Percentiles rank a stretch among this genome's conserved stretches.
Conservation (phyloP, 257 asterid species). For the Capsicum chinense region DNA sequence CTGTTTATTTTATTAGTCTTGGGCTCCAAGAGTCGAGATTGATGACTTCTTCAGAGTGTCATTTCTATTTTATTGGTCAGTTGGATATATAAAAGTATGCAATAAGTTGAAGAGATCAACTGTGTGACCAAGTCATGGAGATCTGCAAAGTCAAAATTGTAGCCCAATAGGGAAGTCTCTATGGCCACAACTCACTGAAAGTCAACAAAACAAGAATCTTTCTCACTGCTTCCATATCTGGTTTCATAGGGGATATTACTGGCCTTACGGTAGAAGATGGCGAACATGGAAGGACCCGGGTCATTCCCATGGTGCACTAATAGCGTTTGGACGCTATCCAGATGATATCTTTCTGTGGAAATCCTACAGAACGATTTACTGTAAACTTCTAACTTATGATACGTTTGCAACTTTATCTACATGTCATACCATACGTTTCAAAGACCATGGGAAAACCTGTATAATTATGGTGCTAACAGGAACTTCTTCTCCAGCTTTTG, state of each 20-base stretch:
- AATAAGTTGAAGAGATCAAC: no score
- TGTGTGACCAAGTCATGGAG: constrained; percentile 45
- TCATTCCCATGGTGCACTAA: constrained; percentile 31
- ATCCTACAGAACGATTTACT: background rate
- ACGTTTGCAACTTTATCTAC: constrained; percentile 23
- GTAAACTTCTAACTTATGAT: constrained; percentile 21
- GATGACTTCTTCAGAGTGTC: background rate
- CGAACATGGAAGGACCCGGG: constrained; percentile 23
- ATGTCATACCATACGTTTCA: background rate
- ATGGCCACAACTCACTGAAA: constrained; percentile 37
- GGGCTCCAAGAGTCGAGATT: constrained; percentile 1
- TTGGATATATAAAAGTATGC: background rate
- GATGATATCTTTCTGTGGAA: constrained; percentile 21
- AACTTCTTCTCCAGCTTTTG: constrained; percentile 29
- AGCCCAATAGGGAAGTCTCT: background rate
- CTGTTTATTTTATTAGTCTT: constrained; percentile 23
- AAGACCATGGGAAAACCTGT: background rate
- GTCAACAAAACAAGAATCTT: background rate
- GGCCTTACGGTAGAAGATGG: constrained; percentile 22
- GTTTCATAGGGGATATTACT: constrained; percentile 4
- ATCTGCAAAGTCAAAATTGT: constrained; percentile 28
- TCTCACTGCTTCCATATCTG: constrained; percentile 1
- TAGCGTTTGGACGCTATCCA: background rate
- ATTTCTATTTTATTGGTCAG: no score
- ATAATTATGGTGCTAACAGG: constrained; percentile 27